Evolutionary conservation across 768 basidiomycete genomes (phyloP), one percentile per base, ranked within the genome.

Genomic region (Clavulina sp.): DNA sequence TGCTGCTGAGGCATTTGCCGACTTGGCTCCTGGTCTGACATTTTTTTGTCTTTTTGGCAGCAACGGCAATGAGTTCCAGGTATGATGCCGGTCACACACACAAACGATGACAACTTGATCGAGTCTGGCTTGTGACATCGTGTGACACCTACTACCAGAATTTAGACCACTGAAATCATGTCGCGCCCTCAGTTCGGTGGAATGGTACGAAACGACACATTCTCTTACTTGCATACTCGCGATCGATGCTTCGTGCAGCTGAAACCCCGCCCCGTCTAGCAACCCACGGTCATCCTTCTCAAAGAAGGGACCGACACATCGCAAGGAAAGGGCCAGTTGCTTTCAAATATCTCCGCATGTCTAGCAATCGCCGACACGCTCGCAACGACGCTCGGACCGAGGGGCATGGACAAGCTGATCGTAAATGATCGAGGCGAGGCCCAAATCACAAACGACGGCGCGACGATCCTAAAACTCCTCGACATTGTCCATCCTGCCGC

Each of bases 391-490:
- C 78, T 99, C n/a, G 95, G 95, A 13, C 95, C 95, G 5, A 73
- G 95, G 54, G 95, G 95, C 56, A 97, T 99, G 95, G 95, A 99
- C 66, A 97, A 96, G 65, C 72, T 97, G 41, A 95, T 95, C 58
- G 93, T 96, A 2, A 81, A 81, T 55, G 82, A 86, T 54, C 78
- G 91, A 52, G 93, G 95, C 48, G 84, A 92, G 55, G 89, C 95
- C 5, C 93, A 95, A 69, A 99, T 99, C 63, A 97, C 95, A 21
- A 99, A 99, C 66, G 95, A 99, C 75, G 95, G 95, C 53, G 95
- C 95, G 32, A 99, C 95, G 55, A 95, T 99, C 63, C 73, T 99
- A 62, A 93, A 95, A 66, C 74, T 99, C 54, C 76, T 99, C 56
- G 95, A 99, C 57, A 92, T 99, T 63, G 82, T 99, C 1, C 95